Evolutionary conservation across 2,329 filamentous ascomycete species (phyloP).

Genomic region (Diaporthe sp.): DNA sequence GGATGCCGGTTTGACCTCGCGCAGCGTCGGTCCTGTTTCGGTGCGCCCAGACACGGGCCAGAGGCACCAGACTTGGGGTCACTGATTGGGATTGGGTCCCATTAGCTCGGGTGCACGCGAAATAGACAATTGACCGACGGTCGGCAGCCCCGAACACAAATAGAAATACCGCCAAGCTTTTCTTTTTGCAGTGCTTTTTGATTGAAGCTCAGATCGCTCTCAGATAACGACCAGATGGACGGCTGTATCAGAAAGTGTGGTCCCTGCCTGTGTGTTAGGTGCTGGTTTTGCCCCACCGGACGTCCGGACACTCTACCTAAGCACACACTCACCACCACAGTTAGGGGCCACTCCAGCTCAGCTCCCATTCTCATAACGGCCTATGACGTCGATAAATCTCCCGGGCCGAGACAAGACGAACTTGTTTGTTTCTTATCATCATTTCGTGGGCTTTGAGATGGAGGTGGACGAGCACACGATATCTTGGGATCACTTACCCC

Average conservation of each 20-base stretch:
- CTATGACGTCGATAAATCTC: not conserved
- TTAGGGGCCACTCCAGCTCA: not conserved
- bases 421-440: not conserved
- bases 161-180: not conserved
- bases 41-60: constrained; percentile 10
- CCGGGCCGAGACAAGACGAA: not conserved
- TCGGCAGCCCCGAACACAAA: not conserved
- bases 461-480: not conserved
- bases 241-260: constrained; percentile 5
- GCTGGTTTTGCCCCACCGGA: constrained; percentile 24
- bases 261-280: not conserved
- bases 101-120: not conserved
- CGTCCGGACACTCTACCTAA: not conserved
- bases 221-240: not conserved
- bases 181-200: not conserved
- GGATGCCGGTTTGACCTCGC: constrained; percentile 20
- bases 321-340: not conserved
- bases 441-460: not conserved
- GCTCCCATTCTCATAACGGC: not conserved
- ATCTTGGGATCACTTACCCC: not conserved
- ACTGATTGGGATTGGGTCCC: not conserved
- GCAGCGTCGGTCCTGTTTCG: constrained; percentile 19
- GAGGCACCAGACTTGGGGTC: not conserved
- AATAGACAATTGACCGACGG: not conserved
- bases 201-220: not conserved